A percentile compares a stretch with the other conserved stretches of the same genome.
Evolutionary conservation across 1,284 basidiomycete species (phyloP).

Genomic region (Microstroma glucosiphilum): DNA sequence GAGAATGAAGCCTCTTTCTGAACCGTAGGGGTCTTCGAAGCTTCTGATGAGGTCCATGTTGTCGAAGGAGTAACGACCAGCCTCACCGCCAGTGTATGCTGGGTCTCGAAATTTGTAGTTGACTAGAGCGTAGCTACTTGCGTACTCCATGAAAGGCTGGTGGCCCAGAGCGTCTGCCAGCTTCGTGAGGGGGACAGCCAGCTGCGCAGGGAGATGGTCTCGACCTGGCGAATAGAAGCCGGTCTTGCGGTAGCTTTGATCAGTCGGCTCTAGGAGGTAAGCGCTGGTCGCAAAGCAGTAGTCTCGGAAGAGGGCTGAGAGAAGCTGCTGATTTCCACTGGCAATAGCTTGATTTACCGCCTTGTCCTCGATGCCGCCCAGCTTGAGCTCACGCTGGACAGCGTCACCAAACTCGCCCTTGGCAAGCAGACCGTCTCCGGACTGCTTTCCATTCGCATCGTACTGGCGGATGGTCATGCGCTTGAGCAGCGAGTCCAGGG

Average conservation of each 20-base stretch:
- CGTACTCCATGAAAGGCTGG: slow-evolving; percentile 33
- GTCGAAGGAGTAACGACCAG: slow-evolving; percentile 35
- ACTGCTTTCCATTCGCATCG: slow-evolving; percentile 23
- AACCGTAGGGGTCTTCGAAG: slow-evolving; percentile 38
- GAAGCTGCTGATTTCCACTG: slow-evolving; percentile 24
- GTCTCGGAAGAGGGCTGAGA: slow-evolving; percentile 48
- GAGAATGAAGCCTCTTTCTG: slow-evolving; percentile 40
- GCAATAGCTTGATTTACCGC: slow-evolving; percentile 28
- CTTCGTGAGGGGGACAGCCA: slow-evolving; percentile 38
- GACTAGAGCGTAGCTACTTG: slow-evolving; percentile 29
- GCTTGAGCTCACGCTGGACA: slow-evolving; percentile 30
- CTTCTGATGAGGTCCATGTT: slow-evolving; percentile 44
- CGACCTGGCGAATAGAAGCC: slow-evolving; percentile 37
- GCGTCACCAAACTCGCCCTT: slow-evolving; percentile 41
- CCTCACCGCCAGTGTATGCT: slow-evolving; percentile 19
- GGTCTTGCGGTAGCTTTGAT: slow-evolving; percentile 30
- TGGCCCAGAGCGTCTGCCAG: slow-evolving; percentile 41
- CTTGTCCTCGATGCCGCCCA: slow-evolving; percentile 20
- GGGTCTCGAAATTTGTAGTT: slow-evolving; percentile 33
- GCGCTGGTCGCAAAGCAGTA: slow-evolving; percentile 44
- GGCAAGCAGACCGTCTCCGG: slow-evolving; percentile 32
- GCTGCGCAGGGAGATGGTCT: slow-evolving; percentile 24
- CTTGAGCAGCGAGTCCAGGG: slow-evolving; percentile 32
- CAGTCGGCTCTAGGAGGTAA: slow-evolving; percentile 44
- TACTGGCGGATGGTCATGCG: slow-evolving; percentile 46